A percentile compares a stretch with the other conserved stretches of the same genome.
Evolutionary conservation across 495 filamentous ascomycete genomes (phyloP).

Genomic region (Arthonia radiata): DNA sequence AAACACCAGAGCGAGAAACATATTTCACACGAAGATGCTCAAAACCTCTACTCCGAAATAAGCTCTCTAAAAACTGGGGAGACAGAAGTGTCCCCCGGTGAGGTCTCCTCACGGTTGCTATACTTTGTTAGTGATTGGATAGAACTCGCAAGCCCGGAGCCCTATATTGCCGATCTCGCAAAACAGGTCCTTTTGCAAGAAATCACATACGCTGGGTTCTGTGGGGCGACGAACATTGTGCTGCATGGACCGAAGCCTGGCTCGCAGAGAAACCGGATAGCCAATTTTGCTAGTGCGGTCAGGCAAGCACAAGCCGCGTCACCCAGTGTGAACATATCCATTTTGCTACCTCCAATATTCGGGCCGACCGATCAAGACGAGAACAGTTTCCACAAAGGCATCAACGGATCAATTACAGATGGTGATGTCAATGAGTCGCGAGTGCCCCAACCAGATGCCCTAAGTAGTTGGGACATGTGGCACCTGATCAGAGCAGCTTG

Average conservation of each 20-base stretch:
- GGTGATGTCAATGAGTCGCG: too few species aligned
- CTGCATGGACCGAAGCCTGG: constrained; percentile 45
- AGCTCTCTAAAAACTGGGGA: constrained; percentile 41
- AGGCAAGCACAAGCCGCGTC: constrained; percentile 51
- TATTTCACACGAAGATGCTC: constrained; percentile 15
- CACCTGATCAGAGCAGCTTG: constrained; percentile 46
- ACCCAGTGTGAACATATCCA: constrained; percentile 50
- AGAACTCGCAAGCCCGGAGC: constrained; percentile 64
- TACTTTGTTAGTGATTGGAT: constrained; percentile 70
- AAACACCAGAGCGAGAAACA: constrained; percentile 19
- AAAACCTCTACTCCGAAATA: constrained; percentile 10
- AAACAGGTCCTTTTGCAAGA: constrained; percentile 76
- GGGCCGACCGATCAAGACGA: too few species aligned
- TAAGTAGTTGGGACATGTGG: too few species aligned
- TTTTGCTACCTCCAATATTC: constrained; percentile 55
- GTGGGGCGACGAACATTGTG: constrained; percentile 61
- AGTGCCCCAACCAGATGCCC: too few species aligned
- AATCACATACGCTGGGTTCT: constrained; percentile 83
- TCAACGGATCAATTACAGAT: too few species aligned
- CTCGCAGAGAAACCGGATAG: constrained; percentile 20
- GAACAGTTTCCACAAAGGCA: too few species aligned
- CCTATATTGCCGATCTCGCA: constrained; percentile 56
- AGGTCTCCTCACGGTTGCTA: constrained; percentile 43
- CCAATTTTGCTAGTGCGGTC: constrained; percentile 67
- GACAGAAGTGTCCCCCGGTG: constrained; percentile 46